phyloP scores from a whole-genome alignment of 352 stramenopile species.

The Pythium myriotylum region DNA sequence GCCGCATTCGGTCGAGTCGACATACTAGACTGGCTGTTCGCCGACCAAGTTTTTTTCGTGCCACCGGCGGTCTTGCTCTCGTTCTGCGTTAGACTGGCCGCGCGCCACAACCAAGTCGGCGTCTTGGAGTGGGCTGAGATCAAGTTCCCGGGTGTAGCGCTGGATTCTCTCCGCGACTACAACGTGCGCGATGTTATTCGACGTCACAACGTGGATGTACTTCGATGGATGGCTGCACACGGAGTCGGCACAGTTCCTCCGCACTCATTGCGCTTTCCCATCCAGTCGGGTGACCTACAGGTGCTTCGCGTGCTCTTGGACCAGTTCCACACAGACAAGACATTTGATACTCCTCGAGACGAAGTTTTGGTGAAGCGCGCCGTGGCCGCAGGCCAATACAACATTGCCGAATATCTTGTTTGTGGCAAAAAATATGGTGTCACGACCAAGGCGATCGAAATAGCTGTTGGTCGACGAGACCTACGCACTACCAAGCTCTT shows the following conservation, averaged over 20 bases:
- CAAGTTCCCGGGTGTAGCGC: background rate
- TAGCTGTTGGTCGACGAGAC: slow-evolving; percentile 3
- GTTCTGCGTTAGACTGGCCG: slow-evolving; percentile 9
- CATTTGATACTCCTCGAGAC: too few species aligned
- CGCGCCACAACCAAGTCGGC: slow-evolving; percentile 6
- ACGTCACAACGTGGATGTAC: background rate
- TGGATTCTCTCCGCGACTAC: slow-evolving; percentile 5
- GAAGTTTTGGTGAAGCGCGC: slow-evolving; percentile 5
- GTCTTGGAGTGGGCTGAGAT: slow-evolving; percentile 6
- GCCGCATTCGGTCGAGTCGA: slow-evolving; percentile 17
- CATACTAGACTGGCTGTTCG: slow-evolving; percentile 12
- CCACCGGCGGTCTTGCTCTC: background rate
- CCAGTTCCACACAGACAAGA: background rate
- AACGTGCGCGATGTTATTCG: slow-evolving; percentile 3
- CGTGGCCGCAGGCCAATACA: background rate
- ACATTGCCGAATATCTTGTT: slow-evolving; percentile 3
- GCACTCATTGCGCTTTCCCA: background rate
- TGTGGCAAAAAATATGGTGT: background rate
- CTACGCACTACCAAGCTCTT: slow-evolving; percentile 12
- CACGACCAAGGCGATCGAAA: slow-evolving; percentile 5
- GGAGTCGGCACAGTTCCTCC: background rate
- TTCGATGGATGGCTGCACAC: slow-evolving; percentile 4
- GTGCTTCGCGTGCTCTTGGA: slow-evolving; percentile 16
- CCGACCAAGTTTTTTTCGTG: background rate
- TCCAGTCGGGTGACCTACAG: slow-evolving; percentile 3